A percentile compares a stretch with the other conserved stretches of the same genome.
Conservation (phyloP, 2,329 filamentous ascomycete genomes). For the Colletotrichum aenigma region DNA sequence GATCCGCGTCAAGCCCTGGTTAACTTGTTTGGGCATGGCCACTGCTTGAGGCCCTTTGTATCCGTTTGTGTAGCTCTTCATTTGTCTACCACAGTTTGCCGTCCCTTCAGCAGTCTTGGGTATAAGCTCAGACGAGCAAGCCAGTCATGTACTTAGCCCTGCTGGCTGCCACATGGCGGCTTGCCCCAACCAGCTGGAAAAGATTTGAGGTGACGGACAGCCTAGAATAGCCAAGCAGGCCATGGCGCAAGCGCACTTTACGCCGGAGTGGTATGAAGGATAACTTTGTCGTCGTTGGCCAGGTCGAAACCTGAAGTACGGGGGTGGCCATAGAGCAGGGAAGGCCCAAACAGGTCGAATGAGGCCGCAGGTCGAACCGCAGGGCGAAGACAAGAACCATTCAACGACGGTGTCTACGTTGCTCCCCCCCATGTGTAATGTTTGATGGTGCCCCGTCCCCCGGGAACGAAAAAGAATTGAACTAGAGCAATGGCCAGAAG, state of each 20-base stretch:
- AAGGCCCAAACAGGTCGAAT: background rate
- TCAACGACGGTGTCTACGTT: background rate
- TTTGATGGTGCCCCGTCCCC: background rate
- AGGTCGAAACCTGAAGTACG: background rate
- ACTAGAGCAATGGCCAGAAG: slow-evolving; percentile 1
- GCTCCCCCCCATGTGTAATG: background rate
- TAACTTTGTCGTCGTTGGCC: background rate
- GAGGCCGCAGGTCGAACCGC: background rate
- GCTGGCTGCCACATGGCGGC: background rate
- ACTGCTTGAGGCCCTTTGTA: background rate
- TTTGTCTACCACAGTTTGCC: background rate
- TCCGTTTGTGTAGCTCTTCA: background rate
- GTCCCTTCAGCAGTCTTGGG: background rate
- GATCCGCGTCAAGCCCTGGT: slow-evolving; percentile 14
- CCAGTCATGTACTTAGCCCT: background rate
- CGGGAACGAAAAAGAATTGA: background rate
- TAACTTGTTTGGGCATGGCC: slow-evolving; percentile 11
- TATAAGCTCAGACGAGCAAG: background rate
- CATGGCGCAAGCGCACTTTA: background rate
- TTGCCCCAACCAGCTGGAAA: background rate
- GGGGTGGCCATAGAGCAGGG: background rate
- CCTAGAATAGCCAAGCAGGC: background rate
- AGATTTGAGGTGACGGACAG: background rate
- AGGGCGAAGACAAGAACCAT: background rate
- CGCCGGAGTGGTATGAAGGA: background rate